Percentiles rank a stretch among this genome's conserved stretches.
Evolutionary conservation across 306 rosid species (phyloP).

Genomic region (Ammopiptanthus mongolicus): DNA sequence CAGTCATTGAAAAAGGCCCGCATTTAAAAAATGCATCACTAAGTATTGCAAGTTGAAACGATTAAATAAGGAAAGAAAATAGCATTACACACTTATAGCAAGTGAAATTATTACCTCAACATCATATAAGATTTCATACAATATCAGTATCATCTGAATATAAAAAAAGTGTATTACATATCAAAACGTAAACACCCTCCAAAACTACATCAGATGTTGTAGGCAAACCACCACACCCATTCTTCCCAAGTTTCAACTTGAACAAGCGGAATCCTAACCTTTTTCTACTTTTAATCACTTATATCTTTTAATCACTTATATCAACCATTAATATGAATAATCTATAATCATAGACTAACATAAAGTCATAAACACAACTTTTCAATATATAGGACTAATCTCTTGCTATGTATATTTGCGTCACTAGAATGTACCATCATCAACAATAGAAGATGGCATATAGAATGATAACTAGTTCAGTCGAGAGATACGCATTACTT

Average conservation of each 20-base stretch:
- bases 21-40: slow-evolving; percentile 23
- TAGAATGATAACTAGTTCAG: slow-evolving; percentile 5
- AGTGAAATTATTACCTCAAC: slow-evolving; percentile 5
- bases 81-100: background rate
- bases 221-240: slow-evolving; percentile 2
- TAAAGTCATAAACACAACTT: background rate
- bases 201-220: slow-evolving; percentile 2
- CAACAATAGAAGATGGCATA: background rate
- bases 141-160: background rate
- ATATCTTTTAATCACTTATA: background rate
- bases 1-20: slow-evolving; percentile 27
- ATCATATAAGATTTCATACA: slow-evolving; percentile 6
- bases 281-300: background rate
- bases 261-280: background rate
- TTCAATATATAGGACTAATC: background rate
- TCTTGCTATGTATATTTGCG: background rate
- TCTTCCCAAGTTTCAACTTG: background rate
- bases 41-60: slow-evolving; percentile 7
- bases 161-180: background rate
- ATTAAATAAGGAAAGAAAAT: slow-evolving; percentile 11
- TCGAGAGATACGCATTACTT: slow-evolving; percentile 53
- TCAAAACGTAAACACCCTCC: slow-evolving; percentile 15
- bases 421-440: background rate
- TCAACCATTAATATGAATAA: slow-evolving; percentile 8
- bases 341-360: slow-evolving; percentile 2